Evolutionary conservation across 306 rosid genomes (phyloP), one percentile per base, ranked within the genome.

Genomic region (Cucurbita pepo): DNA sequence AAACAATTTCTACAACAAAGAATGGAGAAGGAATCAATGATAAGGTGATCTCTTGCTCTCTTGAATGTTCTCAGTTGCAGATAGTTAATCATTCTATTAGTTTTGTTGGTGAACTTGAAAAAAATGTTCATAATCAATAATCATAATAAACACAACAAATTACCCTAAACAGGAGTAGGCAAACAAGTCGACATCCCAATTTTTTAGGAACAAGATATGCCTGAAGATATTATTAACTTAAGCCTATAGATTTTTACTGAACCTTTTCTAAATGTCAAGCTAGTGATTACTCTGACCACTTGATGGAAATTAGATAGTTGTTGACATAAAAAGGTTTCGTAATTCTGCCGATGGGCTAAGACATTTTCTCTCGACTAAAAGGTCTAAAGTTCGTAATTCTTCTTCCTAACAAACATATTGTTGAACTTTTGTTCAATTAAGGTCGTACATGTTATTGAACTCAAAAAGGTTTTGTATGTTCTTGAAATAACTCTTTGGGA

Each of bases 11-110:
- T 79, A 13, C 86, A 55, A 40, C 87, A 86, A 71, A 84, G 84
- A 86, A 75, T 73, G 61, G 81, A 77, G 48, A 94, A 80, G 83
- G 99, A 94, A 51, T 89, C 86, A 1, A 83, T 91, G 73, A 89
- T 94, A 83, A 94, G 99, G 99, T 91, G 80, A 48, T 30, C 44
- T 21, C 21, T 73, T 57, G 50, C 53, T 57, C 22, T 57, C 54
- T 22, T 22, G 14, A 51, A 34, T 50, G 45, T 36, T 70, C 48
- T 50, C 37, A 53, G 61, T 53, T 38, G 63, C 37, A 55, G 4
- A 36, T 52, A 15, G 61, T 71, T 10, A 8, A 34, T n/a, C 22
- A 3, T 18, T 52, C 44, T n/a, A 36, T 50, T 48, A 45, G 41
- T 72, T 40, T 53, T 38, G 64, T 55, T 48, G 22, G 13, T 50